Percentiles rank a stretch among this genome's conserved stretches.
Evolutionary conservation across 805 yeast species (phyloP).

Genomic region (Kluyveromyces lactis): DNA sequence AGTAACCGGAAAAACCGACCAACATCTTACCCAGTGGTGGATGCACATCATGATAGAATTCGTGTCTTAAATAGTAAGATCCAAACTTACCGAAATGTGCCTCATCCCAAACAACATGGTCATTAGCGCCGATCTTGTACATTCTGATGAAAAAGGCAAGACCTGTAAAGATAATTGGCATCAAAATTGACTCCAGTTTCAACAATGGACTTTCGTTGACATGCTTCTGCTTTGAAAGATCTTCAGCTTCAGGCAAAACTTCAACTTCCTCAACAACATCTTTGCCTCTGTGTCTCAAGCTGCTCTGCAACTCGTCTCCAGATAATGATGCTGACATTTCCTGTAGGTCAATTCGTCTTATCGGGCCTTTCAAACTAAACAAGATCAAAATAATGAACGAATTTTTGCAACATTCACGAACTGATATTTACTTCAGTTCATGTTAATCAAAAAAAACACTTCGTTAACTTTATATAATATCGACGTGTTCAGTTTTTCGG

Average conservation of each 20-base stretch:
- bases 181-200: constrained; percentile 28
- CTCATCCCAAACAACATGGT: constrained; percentile 78
- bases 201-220: constrained; percentile 7
- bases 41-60: constrained; percentile 79
- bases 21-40: constrained; percentile 83
- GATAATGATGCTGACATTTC: constrained; percentile 17
- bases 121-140: constrained; percentile 46
- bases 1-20: constrained; percentile 66
- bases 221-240: constrained; percentile 12
- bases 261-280: constrained; percentile 6
- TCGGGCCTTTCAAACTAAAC: neutral
- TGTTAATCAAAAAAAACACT: no score
- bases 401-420: no score
- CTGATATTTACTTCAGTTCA: no score
- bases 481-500: constrained; percentile 7
- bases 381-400: no score
- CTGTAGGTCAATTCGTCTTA: constrained; percentile 7
- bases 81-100: constrained; percentile 88
- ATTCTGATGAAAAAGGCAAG: constrained; percentile 49
- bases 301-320: constrained; percentile 10
- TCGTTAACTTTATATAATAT: constrained; percentile 1
- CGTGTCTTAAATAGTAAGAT: constrained; percentile 67
- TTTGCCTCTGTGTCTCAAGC: constrained; percentile 8
- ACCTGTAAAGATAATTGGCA: constrained; percentile 38
- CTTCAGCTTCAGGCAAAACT: constrained; percentile 12